phyloP scores from a whole-genome alignment of 2,329 filamentous ascomycete genomes.

The Colletotrichum tamarilloi region DNA sequence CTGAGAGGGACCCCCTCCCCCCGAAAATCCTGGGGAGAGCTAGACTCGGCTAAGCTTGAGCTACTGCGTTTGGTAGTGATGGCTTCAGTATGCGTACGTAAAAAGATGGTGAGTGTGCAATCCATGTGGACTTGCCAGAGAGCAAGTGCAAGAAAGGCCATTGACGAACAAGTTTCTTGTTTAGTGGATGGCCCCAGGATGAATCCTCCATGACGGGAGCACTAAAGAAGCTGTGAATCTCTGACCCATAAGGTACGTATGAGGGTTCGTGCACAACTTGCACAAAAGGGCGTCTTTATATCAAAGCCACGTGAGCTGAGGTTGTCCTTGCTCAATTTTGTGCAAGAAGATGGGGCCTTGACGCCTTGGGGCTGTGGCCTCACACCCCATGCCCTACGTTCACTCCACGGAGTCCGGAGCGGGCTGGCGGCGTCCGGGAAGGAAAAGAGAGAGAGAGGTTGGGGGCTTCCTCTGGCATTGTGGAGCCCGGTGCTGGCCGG shows the following conservation, averaged over 20 bases:
- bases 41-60: not conserved
- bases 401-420: conserved; percentile 22
- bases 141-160: not conserved
- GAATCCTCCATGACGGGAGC: not conserved
- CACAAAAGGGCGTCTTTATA: conserved; percentile 21
- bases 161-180: conserved; percentile 30
- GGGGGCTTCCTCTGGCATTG: conserved; percentile 3
- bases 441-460: not conserved
- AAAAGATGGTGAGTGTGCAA: not conserved
- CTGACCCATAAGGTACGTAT: not conserved
- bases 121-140: conserved; percentile 2
- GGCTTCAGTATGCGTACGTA: not conserved
- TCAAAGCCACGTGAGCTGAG: not conserved
- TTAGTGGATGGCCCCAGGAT: conserved; percentile 28
- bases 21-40: not conserved
- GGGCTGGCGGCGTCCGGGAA: not conserved
- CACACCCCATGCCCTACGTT: not conserved
- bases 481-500: conserved; percentile 20
- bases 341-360: not conserved
- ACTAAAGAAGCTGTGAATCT: not conserved
- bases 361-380: not conserved
- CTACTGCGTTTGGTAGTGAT: not conserved
- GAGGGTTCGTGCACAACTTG: not conserved
- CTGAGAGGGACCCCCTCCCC: not conserved
- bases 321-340: not conserved